Base-by-base conservation (phyloP, 2,329 filamentous ascomycete genomes). In the Ophiostoma piceae region DNA sequence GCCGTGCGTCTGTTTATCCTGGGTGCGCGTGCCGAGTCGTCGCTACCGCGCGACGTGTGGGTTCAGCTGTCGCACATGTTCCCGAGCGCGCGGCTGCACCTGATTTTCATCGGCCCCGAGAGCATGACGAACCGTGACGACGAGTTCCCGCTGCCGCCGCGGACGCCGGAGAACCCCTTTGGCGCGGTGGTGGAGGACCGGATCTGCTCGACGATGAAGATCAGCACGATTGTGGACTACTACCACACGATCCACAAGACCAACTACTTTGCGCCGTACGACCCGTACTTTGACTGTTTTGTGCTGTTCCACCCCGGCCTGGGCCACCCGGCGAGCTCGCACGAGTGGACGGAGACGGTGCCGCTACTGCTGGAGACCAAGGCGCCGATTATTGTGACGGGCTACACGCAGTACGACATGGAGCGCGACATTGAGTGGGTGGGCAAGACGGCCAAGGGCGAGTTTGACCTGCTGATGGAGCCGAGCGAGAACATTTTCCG, bases 261-360 rank as follows among this genome's bases (percentile, higher is more conserved):
- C 0, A 90, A 92, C 66, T 87, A 94, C 77, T 99, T 98, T 81
- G 88, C 91, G 71, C 95, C 96, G 0, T 97, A 96, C 77, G 95
- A 99, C 77, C 95, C 95, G 0, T 99, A 99, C 82, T 97, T 99
- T 79, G 95, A 99, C 82, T 95, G 92, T 79, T 97, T 99, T 77
- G 89, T 99, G 76, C 86, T 97, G 68, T 99, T 98, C 84, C 96
- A 99, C 77, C 96, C 96, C 0, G 96, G 96, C 9, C 85, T 99
- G 22, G 96, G 95, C 14, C 95, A 99, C 79, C 94, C 96, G 0
- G 92, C 94, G 16, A 94, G 90, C 76, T 92, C 91, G 68, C 92
- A 96, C 76, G 95, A 99, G 79, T 99, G 96, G 95, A 87, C 90
- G 71, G 89, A 94, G 75, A 98, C 95, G 0, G 80, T 99, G 8